Evolutionary conservation across 176 grass and related monocot genomes (phyloP), one percentile per base, ranked within the genome.

Genomic region (Oryza australiensis): DNA sequence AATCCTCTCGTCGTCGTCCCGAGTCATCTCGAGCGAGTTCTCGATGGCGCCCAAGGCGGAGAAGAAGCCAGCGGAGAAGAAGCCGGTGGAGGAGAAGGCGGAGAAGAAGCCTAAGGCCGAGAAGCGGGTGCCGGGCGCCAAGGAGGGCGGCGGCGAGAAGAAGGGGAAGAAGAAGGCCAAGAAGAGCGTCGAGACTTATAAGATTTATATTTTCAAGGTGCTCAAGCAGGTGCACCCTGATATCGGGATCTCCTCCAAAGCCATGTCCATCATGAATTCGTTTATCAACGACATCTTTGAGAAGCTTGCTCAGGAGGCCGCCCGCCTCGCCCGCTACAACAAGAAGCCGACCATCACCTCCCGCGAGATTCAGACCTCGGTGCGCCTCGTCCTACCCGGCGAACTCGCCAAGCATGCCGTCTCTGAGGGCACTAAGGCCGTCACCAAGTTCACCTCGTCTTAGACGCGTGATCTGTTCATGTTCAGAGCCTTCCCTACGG

Each of bases 221-320:
- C 79, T 81, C 46, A 81, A 81, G 79, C 67, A 81, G 51, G 79
- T 81, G 79, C 79, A 81, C 68, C 79, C 79, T 6, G 67, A 81
- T 33, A 81, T 81, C 26, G 79, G 67, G 3, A 81, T 81, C 51
- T 81, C 79, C 34, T 81, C 79, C 76, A 88, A 84, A 76, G 87
- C 87, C 37, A 88, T 89, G 87, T 74, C 76, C 55, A 89, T 89
- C 73, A 90, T 90, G 88, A 90, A 90, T 62, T 90, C 88, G 18
- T 90, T 90, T 74, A 90, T 90, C 88, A 90, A 90, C 83, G 88
- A 90, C 26, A 90, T 86, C 74, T 90, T 90, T 29, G 88, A 90
- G 83, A 90, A 90, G 88, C 88, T 90, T 28, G 83, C 88, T 13
- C 15, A 12, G 4, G 88, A 90, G 67, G 66, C 83, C 37, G 68